A percentile compares a stretch with the other conserved stretches of the same genome.
phyloP scores from a whole-genome alignment of 345 rosid species.

The Ailanthus altissimus region DNA sequence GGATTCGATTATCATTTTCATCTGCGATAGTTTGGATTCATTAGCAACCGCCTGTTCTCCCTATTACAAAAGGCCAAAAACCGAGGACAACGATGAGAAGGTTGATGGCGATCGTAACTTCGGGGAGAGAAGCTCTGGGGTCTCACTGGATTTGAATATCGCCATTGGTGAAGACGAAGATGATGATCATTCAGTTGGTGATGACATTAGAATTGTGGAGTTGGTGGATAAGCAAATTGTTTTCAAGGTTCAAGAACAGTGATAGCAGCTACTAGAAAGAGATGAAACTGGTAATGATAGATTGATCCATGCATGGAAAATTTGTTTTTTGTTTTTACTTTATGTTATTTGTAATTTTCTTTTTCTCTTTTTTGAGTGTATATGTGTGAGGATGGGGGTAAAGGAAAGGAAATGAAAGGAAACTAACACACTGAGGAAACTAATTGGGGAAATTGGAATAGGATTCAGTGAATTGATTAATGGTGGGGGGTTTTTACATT shows the following conservation, averaged over 20 bases:
- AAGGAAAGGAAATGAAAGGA: conserved; percentile 19
- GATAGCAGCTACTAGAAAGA: not conserved
- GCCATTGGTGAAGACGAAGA: conserved; percentile 43
- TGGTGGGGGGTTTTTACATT: conserved; percentile 18
- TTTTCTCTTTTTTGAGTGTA: conserved; percentile 9
- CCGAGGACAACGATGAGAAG: conserved; percentile 22
- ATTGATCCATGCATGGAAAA: conserved; percentile 5
- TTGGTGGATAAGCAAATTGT: conserved; percentile 45
- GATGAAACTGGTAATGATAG: not conserved
- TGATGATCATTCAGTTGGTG: conserved; percentile 23
- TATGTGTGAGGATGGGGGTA: conserved; percentile 17
- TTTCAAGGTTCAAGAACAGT: conserved; percentile 46
- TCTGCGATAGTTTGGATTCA: conserved; percentile 38
- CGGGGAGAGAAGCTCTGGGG: conserved; percentile 18
- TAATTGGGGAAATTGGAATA: not conserved
- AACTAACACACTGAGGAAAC: conserved; percentile 7
- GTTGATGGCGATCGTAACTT: conserved; percentile 11
- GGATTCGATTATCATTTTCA: conserved; percentile 66
- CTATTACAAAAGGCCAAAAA: conserved; percentile 21
- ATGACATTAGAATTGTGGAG: conserved; percentile 36
- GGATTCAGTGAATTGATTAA: not conserved
- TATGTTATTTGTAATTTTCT: not conserved
- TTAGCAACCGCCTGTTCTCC: conserved; percentile 37
- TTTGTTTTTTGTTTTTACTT: not conserved
- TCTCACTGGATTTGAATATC: conserved; percentile 58